Evolutionary conservation across 352 stramenopile species (phyloP).

Genomic region (Phytophthora idaei): DNA sequence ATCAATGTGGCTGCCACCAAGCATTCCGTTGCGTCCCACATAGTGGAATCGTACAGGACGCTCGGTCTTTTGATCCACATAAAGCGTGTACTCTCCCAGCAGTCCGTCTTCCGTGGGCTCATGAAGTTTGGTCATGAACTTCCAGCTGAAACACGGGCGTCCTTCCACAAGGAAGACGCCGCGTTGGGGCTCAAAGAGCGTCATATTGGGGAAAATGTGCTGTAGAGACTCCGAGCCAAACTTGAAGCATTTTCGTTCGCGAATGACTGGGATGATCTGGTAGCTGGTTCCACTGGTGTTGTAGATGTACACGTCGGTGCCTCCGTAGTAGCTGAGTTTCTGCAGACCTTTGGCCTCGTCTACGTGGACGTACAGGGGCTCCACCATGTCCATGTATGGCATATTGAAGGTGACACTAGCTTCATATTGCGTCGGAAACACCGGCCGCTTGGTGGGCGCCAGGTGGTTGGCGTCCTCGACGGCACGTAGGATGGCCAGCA

Average conservation of each 20-base stretch:
- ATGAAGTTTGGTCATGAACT: slow-evolving; percentile 66
- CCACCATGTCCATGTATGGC: slow-evolving; percentile 89
- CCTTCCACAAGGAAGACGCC: slow-evolving; percentile 75
- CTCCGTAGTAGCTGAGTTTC: slow-evolving; percentile 90
- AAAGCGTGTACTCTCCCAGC: slow-evolving; percentile 87
- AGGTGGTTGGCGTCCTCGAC: slow-evolving; percentile 82
- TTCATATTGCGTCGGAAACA: slow-evolving; percentile 87
- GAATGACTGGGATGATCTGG: slow-evolving; percentile 85
- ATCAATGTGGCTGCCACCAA: slow-evolving; percentile 89
- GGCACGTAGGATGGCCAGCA: slow-evolving; percentile 82
- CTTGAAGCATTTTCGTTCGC: slow-evolving; percentile 77
- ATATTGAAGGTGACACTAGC: slow-evolving; percentile 88
- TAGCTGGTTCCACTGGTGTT: slow-evolving; percentile 81
- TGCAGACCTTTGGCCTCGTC: slow-evolving; percentile 75
- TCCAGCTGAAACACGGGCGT: slow-evolving; percentile 83
- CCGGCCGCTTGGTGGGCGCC: slow-evolving; percentile 65
- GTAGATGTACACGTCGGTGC: slow-evolving; percentile 89
- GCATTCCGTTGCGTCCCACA: slow-evolving; percentile 82
- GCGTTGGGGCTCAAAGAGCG: slow-evolving; percentile 83
- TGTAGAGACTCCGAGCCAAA: slow-evolving; percentile 58
- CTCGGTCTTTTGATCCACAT: slow-evolving; percentile 79
- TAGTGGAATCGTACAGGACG: slow-evolving; percentile 87
- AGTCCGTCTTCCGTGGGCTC: slow-evolving; percentile 66
- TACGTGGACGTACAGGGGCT: slow-evolving; percentile 87
- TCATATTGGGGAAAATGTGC: slow-evolving; percentile 87